Conservation (phyloP, 2,329 filamentous ascomycete genomes). For the Curvularia sp. region DNA sequence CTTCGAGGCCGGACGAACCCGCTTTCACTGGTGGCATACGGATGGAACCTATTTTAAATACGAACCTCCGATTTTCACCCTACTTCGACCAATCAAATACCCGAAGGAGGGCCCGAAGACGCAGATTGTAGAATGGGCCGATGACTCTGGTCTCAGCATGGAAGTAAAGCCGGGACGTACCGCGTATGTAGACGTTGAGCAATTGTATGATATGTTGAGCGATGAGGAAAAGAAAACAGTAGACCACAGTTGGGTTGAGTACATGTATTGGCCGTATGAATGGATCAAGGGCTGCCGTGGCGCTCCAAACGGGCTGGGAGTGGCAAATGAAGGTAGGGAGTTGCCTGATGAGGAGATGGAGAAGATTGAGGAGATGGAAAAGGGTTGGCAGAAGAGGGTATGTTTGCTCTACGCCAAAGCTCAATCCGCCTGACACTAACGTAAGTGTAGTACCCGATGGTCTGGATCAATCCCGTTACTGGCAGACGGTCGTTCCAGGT, state of each 20-base stretch:
- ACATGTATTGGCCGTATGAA: conserved; percentile 6
- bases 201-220: conserved; percentile 9
- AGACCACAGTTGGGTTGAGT: conserved; percentile 10
- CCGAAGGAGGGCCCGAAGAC: not conserved
- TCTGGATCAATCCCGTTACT: conserved; percentile 10
- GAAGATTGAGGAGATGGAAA: not conserved
- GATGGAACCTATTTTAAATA: conserved; percentile 2
- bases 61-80: conserved; percentile 2
- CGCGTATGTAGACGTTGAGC: conserved; percentile 6
- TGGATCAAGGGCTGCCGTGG: conserved; percentile 9
- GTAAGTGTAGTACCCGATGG: not conserved
- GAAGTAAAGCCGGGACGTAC: conserved; percentile 6
- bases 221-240: conserved; percentile 9
- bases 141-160: conserved; percentile 1
- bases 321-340: conserved; percentile 9
- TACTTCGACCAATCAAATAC: conserved; percentile 9
- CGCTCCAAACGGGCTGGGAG: conserved; percentile 6
- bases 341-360: conserved; percentile 4
- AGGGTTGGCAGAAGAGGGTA: conserved; percentile 10
- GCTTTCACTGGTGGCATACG: conserved; percentile 9
- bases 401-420: not conserved
- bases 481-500: conserved; percentile 3
- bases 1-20: conserved; percentile 8
- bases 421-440: not conserved
- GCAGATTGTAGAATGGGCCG: conserved; percentile 10